Evolutionary conservation across 1,284 basidiomycete species (phyloP), one percentile per base, ranked within the genome.

Genomic region (Moesziomyces aphidis): DNA sequence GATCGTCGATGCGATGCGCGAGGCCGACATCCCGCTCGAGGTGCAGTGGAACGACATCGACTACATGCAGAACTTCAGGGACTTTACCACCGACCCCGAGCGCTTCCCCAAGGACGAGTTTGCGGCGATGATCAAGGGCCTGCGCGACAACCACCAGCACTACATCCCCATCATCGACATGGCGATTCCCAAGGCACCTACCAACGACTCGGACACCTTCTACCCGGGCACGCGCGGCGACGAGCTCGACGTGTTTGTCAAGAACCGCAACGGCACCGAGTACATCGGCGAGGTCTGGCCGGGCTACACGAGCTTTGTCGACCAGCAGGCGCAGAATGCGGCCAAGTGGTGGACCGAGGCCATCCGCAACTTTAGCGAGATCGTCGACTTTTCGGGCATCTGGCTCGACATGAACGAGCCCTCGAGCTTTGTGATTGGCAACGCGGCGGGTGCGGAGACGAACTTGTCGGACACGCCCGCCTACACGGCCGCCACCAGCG

Each of bases 41-140:
- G 90, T 89, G 0, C 90, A 91, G 89, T 92, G 91, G 91, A 91
- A 90, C 77, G 91, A 92, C 74, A 91, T 92, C 66, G 91, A 92
- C 84, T 76, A 91, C 57, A 39, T 78, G 36, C 89, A 91, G 71
- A 88, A 89, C 28, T 86, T 88, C 52, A 87, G 90, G 9, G 90
- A 91, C 83, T 91, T 92, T 73, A 91, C 91, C 9, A 86, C 88
- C 13, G 90, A 91, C 78, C 90, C 90, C 15, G 86, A 89, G 24
- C 88, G 87, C 43, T 92, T 89, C 86, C 89, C 90, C 7, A 85
- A 80, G 6, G 87, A 88, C 13, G 89, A 91, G 65, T 86, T 91
- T 73, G 85, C 86, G n/a, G 81, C 80, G n/a, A 91, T 92, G 80
- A 90, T 91, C 62, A 81, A 86, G 21, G 87, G 89, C 50, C 84